Evolutionary conservation across 2,329 filamentous ascomycete species (phyloP), one percentile per base, ranked within the genome.

Genomic region (Aspergillus clavatus): DNA sequence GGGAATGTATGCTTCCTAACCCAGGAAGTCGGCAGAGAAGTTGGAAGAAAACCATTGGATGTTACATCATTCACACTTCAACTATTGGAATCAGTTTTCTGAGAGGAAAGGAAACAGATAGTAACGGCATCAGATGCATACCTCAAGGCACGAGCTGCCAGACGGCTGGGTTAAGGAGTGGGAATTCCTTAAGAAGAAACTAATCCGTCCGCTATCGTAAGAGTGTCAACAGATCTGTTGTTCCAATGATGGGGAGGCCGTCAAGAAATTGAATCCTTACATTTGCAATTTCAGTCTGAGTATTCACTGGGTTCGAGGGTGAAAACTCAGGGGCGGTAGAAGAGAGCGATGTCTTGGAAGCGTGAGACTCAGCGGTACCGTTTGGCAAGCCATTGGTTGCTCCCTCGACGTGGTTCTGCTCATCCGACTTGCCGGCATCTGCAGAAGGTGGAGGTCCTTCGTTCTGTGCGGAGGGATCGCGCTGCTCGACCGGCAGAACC

Each of bases 391-490:
- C 65, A 28, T 70, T 70, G 19, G 54, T 47, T 24, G 59, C 52
- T 28, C 53, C 56, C 43, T 69, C 61, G 37, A 55, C 42, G 31
- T 63, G 53, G 36, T 52, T 56, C 36, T 57, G 58, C 35, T 66
- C 63, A 23, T 78, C 79, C 3, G 50, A 51, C 47, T 60, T 60
- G 42, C 53, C 54, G 29, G 52, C 40, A 36, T 48, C 49, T 16
- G 54, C 47, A 16, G 57, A 18, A 2, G 19, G 48, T 28, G 71
- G 64, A n/a, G 81, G 80, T 7, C 89, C 89, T 14, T 85, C 79
- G 57, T 86, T 86, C 62, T 85, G 87, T 29, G 87, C 87, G 16
- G 80, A 77, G 33, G 82, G 75, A 55, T 89, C 82, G 51, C 91
- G 84, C 50, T 88, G 80, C 10, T 83, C 78, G 60, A 83, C 75